Conservation (phyloP, 164 flowering plant species). For the Protea cynaroides region DNA sequence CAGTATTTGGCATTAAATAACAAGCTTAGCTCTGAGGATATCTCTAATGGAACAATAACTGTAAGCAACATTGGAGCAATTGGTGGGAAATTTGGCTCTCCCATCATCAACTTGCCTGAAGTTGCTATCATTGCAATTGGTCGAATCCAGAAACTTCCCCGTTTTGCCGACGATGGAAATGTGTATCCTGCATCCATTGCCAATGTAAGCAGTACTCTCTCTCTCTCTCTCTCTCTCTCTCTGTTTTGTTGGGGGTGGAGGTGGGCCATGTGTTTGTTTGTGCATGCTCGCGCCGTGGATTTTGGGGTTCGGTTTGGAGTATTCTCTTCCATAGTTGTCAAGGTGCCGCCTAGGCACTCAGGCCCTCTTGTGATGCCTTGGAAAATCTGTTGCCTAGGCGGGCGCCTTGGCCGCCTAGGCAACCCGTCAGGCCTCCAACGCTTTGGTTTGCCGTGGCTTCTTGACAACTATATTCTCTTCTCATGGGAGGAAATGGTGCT, state of each 20-base stretch:
- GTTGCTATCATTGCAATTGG: conserved; percentile 91
- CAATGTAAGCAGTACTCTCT: conserved; percentile 41
- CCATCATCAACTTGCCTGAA: conserved; percentile 87
- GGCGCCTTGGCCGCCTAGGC: too few species aligned
- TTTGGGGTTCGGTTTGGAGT: not conserved
- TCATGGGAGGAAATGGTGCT: too few species aligned
- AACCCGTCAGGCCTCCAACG: too few species aligned
- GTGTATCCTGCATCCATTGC: conserved; percentile 67
- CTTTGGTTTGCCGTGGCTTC: too few species aligned
- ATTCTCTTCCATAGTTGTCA: not conserved
- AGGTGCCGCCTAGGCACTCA: not conserved
- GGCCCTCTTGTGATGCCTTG: too few species aligned
- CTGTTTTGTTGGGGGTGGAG: too few species aligned
- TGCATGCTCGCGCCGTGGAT: too few species aligned
- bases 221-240: conserved; percentile 6
- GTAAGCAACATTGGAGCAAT: conserved; percentile 94
- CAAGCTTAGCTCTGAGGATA: conserved; percentile 71
- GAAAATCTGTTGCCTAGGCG: too few species aligned
- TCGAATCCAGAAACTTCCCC: conserved; percentile 69
- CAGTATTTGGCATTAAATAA: conserved; percentile 62
- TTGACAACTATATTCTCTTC: too few species aligned
- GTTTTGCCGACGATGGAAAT: conserved; percentile 59
- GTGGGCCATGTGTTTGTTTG: too few species aligned
- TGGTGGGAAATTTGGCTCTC: conserved; percentile 90
- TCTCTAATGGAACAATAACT: conserved; percentile 86